A percentile compares a stretch with the other conserved stretches of the same genome.
phyloP scores from a whole-genome alignment of 768 basidiomycete species.

The Vararia minispora region DNA sequence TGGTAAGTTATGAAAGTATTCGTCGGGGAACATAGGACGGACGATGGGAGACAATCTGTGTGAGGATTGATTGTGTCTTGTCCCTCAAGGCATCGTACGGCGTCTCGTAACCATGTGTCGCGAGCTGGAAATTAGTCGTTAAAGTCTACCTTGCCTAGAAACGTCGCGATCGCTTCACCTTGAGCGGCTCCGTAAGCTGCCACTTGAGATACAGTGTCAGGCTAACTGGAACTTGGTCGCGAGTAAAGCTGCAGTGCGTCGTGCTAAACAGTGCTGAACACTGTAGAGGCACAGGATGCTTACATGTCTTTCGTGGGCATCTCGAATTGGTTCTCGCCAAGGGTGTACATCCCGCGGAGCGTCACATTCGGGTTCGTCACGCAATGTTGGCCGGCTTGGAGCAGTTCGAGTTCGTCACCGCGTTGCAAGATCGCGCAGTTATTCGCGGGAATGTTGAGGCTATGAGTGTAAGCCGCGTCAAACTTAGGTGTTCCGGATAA shows the following conservation, averaged over 20 bases:
- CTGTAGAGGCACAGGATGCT: conserved; percentile 16
- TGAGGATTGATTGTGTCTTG: conserved; percentile 80
- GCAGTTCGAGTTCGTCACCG: conserved; percentile 67
- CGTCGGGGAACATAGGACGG: conserved; percentile 31
- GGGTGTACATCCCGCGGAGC: conserved; percentile 65
- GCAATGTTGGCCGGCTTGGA: conserved; percentile 75
- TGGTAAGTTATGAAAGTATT: background rate
- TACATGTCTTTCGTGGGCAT: conserved; percentile 86
- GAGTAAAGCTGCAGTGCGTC: conserved; percentile 47
- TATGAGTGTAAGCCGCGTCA: conserved; percentile 18
- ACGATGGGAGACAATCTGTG: conserved; percentile 76
- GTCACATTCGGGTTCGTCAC: conserved; percentile 81
- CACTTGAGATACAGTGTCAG: conserved; percentile 80
- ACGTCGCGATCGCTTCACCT: conserved; percentile 18
- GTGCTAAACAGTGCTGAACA: background rate
- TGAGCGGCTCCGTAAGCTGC: conserved; percentile 42
- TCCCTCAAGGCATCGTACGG: conserved; percentile 71
- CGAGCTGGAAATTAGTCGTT: conserved; percentile 30
- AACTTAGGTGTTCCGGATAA: background rate
- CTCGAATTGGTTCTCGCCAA: conserved; percentile 76
- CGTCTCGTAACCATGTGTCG: conserved; percentile 76
- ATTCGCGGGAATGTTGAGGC: conserved; percentile 75
- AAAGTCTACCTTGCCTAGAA: background rate
- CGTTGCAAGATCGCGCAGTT: conserved; percentile 81
- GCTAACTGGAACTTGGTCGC: conserved; percentile 79